Evolutionary conservation across 1,139 yeast genomes (phyloP).

Genomic region (Yarrowia galli): DNA sequence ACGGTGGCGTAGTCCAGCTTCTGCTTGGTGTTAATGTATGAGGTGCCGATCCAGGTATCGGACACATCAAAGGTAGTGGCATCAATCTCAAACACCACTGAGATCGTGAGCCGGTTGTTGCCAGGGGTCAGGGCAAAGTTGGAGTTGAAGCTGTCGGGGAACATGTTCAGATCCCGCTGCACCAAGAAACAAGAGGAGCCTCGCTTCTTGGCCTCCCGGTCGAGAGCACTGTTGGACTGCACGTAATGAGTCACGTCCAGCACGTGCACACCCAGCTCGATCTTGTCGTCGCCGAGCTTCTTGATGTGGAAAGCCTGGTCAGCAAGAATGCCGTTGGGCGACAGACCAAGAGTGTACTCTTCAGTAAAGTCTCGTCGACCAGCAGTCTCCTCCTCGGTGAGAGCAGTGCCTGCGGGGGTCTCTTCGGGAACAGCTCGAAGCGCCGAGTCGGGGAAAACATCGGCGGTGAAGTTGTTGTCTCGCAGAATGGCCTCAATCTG

Average conservation of each 20-base stretch:
- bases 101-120: constrained; percentile 70
- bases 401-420: constrained; percentile 43
- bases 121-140: constrained; percentile 68
- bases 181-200: constrained; percentile 89
- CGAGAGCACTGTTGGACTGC: constrained; percentile 75
- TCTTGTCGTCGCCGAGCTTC: constrained; percentile 62
- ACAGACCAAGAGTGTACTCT: constrained; percentile 71
- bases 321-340: constrained; percentile 64
- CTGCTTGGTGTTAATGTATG: constrained; percentile 60
- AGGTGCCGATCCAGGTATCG: constrained; percentile 79
- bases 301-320: constrained; percentile 86
- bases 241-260: constrained; percentile 78
- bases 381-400: constrained; percentile 23
- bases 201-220: constrained; percentile 89
- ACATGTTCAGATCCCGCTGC: constrained; percentile 72
- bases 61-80: constrained; percentile 74
- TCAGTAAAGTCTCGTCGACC: constrained; percentile 64
- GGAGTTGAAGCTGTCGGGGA: constrained; percentile 71
- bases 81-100: constrained; percentile 84
- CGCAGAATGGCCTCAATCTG: constrained; percentile 90
- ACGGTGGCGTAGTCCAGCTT: constrained; percentile 49
- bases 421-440: constrained; percentile 51
- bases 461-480: constrained; percentile 90
- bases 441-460: constrained; percentile 68
- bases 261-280: constrained; percentile 80